Evolutionary conservation across 345 rosid genomes (phyloP).

Genomic region (Hypericum perforatum): DNA sequence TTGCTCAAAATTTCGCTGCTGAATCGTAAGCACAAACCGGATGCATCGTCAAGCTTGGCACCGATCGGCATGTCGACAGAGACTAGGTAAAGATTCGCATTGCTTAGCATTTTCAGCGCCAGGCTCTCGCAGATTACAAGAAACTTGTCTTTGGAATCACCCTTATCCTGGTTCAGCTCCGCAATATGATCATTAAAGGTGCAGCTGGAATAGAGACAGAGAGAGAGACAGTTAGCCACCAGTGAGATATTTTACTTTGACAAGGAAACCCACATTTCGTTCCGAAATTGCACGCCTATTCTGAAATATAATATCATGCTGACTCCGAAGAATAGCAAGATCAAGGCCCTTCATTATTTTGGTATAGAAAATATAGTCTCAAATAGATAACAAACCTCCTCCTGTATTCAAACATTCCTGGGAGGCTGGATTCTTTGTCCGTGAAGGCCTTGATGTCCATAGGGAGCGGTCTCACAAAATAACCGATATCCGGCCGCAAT

Average conservation of each 20-base stretch:
- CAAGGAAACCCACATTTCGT: too few relatives aligned
- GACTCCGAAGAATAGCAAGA: too few relatives aligned
- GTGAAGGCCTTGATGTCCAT: slow-evolving; percentile 48
- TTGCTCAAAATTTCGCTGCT: slow-evolving; percentile 78
- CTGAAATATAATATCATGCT: too few relatives aligned
- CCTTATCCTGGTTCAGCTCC: slow-evolving; percentile 43
- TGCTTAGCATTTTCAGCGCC: slow-evolving; percentile 65
- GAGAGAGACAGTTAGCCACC: background rate
- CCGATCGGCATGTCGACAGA: slow-evolving; percentile 72
- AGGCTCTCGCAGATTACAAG: slow-evolving; percentile 63
- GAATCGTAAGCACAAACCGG: slow-evolving; percentile 68
- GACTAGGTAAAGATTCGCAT: slow-evolving; percentile 66
- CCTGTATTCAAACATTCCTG: slow-evolving; percentile 81
- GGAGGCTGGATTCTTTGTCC: slow-evolving; percentile 57
- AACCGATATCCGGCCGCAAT: slow-evolving; percentile 91
- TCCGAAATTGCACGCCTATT: too few relatives aligned
- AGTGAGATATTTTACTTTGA: too few relatives aligned
- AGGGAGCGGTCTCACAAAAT: slow-evolving; percentile 76
- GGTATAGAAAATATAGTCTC: background rate
- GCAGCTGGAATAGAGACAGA: slow-evolving; percentile 37
- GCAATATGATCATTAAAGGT: slow-evolving; percentile 50
- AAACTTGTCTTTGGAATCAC: slow-evolving; percentile 49
- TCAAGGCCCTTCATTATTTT: background rate
- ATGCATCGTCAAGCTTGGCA: slow-evolving; percentile 66
- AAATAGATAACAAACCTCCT: slow-evolving; percentile 47